Evolutionary conservation across 2,329 filamentous ascomycete species (phyloP).

Genomic region (Ophiostoma perfectum): DNA sequence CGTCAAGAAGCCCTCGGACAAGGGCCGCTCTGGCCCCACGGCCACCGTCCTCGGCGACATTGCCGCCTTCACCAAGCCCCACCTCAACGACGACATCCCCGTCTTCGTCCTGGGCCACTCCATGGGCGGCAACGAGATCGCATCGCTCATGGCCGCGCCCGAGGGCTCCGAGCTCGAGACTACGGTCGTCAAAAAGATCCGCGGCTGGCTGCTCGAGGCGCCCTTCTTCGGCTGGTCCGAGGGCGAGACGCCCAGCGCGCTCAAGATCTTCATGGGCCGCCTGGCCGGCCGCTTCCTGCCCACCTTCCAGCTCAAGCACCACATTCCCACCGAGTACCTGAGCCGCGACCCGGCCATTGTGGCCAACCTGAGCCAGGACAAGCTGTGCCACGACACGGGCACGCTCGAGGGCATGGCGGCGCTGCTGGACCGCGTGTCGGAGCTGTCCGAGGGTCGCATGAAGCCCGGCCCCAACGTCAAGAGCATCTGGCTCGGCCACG

Average conservation of each 20-base stretch:
- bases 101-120: conserved; percentile 85
- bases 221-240: conserved; percentile 72
- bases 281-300: conserved; percentile 65
- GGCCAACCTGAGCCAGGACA: conserved; percentile 47
- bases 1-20: conserved; percentile 55
- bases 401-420: conserved; percentile 72
- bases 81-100: conserved; percentile 48
- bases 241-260: conserved; percentile 54
- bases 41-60: conserved; percentile 69
- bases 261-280: conserved; percentile 62
- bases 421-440: conserved; percentile 67
- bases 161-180: conserved; percentile 40
- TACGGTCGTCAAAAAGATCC: conserved; percentile 51
- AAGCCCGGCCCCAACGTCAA: conserved; percentile 50
- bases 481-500: conserved; percentile 68
- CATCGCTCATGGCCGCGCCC: conserved; percentile 53
- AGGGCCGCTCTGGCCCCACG: conserved; percentile 70
- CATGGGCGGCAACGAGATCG: conserved; percentile 78
- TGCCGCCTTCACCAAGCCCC: conserved; percentile 62
- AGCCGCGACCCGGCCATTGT: conserved; percentile 61
- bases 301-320: conserved; percentile 58
- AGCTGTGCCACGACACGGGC: conserved; percentile 73
- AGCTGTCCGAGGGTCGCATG: conserved; percentile 53
- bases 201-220: conserved; percentile 70
- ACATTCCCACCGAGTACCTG: conserved; percentile 58